Base-by-base conservation (phyloP, 768 basidiomycete genomes). In the Phanerochaete carnosa region DNA sequence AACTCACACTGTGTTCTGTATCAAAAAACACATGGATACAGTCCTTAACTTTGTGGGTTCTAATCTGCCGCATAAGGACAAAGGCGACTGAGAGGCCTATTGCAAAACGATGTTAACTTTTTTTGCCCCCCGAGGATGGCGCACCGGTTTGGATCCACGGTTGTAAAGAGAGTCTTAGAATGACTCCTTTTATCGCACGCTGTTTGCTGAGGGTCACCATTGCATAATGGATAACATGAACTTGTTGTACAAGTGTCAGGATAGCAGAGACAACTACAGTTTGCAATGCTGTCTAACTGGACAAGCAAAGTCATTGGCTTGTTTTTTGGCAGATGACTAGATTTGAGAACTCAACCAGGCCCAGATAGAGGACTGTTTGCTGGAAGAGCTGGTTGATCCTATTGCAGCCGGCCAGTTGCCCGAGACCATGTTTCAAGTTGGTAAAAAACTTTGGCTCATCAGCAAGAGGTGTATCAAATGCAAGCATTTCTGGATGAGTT, bases 211-310 rank as follows among this genome's bases (percentile, higher is more conserved):
- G 1, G 19, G 37, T 3, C 33, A 53, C 8, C 19, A 1, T 3
- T 6, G 49, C 65, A 72, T 47, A 68, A 76, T 63, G 52, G 32
- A 55, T 2, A 58, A 58, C 51, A 57, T 62, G 55, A 58, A 62
- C 22, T 12, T 77, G 0, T 22, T 59, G 30, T 75, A 58, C 29
- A 57, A 62, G 37, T 62, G 61, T 47, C 23, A 58, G 2, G 61
- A 61, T 23, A 16, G 45, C 1, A n/a, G 60, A 3, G 61, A 58
- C 26, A 51, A 58, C 29, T 58, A 35, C 26, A 50, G 57, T 4
- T 19, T 35, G 7, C 33, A 35, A 13, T 13, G 33, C n/a, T n/a
- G 33, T 13, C 7, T 13, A 35, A 35, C 33, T 13, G 13, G 33
- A 13, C 33, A 35, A n/a, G n/a, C n/a, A n/a, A n/a, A n/a, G n/a